Evolutionary conservation across 2,329 filamentous ascomycete species (phyloP).

Genomic region (Bertia moriformis): DNA sequence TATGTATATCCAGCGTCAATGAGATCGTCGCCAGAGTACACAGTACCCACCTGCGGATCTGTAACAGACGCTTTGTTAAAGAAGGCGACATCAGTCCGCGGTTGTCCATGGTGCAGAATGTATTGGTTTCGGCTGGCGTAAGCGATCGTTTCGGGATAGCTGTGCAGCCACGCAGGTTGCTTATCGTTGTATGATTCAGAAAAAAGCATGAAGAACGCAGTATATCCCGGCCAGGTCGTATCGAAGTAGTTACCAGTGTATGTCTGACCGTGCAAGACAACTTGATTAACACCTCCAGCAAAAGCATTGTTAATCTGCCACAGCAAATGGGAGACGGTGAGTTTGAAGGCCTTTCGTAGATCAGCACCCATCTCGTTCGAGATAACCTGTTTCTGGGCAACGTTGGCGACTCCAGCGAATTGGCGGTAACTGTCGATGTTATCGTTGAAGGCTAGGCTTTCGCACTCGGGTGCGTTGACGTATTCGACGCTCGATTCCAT

Average conservation of each 20-base stretch:
- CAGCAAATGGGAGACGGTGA: slow-evolving; percentile 12
- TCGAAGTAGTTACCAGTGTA: slow-evolving; percentile 23
- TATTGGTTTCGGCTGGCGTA: too few relatives aligned
- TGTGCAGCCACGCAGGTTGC: too few relatives aligned
- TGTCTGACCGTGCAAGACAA: slow-evolving; percentile 26
- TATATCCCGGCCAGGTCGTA: slow-evolving; percentile 32
- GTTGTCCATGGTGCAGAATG: slow-evolving; percentile 20
- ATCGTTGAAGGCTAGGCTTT: slow-evolving; percentile 19
- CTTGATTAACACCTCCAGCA: slow-evolving; percentile 23
- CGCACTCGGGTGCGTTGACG: slow-evolving; percentile 23
- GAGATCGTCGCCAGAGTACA: not conserved
- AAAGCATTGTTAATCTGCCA: slow-evolving; percentile 20
- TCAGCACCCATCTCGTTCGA: slow-evolving; percentile 21
- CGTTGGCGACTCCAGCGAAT: slow-evolving; percentile 20
- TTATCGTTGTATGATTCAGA: too few relatives aligned
- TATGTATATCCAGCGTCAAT: slow-evolving; percentile 19
- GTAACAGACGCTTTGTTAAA: too few relatives aligned
- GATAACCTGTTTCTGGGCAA: slow-evolving; percentile 20
- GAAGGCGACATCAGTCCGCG: slow-evolving; percentile 24
- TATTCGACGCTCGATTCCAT: slow-evolving; percentile 20
- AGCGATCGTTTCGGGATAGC: too few relatives aligned
- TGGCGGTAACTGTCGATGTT: slow-evolving; percentile 23
- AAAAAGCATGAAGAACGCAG: slow-evolving; percentile 24
- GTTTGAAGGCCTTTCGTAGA: slow-evolving; percentile 8
- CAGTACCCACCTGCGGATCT: not conserved